Evolutionary conservation across 2,329 filamentous ascomycete species (phyloP).

Genomic region (Fusarium tanahbumbuense): DNA sequence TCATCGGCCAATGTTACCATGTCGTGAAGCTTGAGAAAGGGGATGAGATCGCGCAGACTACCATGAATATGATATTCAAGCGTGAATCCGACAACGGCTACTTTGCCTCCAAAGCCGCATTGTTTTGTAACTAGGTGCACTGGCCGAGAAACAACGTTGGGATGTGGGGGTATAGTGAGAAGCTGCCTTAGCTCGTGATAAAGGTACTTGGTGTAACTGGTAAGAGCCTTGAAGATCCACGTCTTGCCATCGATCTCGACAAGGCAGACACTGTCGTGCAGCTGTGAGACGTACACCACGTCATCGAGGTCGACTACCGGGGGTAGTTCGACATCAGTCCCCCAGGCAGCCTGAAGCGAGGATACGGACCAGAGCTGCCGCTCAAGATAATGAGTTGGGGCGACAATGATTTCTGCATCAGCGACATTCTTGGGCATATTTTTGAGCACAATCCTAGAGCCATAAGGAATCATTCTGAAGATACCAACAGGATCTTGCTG

Average conservation of each 20-base stretch:
- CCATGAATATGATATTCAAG: constrained; percentile 66
- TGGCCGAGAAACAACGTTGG: constrained; percentile 64
- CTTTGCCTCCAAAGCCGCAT: constrained; percentile 67
- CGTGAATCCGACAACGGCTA: constrained; percentile 67
- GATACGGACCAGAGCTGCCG: constrained; percentile 60
- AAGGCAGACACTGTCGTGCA: constrained; percentile 70
- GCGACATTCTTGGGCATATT: constrained; percentile 61
- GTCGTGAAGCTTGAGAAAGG: constrained; percentile 61
- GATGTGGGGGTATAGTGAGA: constrained; percentile 63
- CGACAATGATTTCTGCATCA: constrained; percentile 60
- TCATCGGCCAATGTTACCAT: constrained; percentile 58
- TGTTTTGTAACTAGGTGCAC: constrained; percentile 66
- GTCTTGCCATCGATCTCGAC: constrained; percentile 57
- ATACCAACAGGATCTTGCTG: constrained; percentile 47
- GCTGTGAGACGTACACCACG: constrained; percentile 63
- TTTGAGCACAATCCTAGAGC: constrained; percentile 66
- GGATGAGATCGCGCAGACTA: constrained; percentile 66
- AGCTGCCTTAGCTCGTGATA: constrained; percentile 71
- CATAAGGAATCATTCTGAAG: constrained; percentile 65
- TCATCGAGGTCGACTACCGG: constrained; percentile 61
- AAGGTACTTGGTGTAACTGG: constrained; percentile 68
- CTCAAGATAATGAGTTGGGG: constrained; percentile 65
- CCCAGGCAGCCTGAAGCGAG: constrained; percentile 59
- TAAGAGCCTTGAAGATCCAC: constrained; percentile 69
- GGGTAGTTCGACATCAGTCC: constrained; percentile 55